phyloP scores from a whole-genome alignment of 169 alveolate genomes.

The Neospora caninum region DNA sequence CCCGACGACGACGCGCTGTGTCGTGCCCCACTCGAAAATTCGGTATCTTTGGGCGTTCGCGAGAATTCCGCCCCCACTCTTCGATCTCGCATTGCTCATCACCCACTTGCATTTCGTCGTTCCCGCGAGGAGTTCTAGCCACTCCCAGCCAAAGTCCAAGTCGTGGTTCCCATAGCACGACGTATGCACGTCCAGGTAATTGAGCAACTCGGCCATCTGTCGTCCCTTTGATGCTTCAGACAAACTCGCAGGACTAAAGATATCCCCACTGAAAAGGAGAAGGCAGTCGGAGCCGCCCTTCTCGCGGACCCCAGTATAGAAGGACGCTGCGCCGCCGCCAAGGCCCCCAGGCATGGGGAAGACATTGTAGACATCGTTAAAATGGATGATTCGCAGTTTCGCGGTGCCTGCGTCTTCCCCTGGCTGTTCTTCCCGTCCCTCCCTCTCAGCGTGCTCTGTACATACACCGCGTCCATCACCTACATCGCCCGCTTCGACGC shows the following conservation, averaged over 20 bases:
- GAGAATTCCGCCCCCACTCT: conserved; percentile 15
- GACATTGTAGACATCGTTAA: conserved; percentile 23
- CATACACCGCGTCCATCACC: not conserved
- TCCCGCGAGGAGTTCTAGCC: conserved; percentile 71
- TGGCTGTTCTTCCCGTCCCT: not conserved
- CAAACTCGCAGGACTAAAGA: conserved; percentile 87
- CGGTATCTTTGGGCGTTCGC: conserved; percentile 73
- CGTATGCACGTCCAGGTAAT: conserved; percentile 69
- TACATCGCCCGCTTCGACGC: not conserved
- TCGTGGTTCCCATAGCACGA: conserved; percentile 91
- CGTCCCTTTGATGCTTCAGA: conserved; percentile 81
- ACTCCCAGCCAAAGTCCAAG: conserved; percentile 81
- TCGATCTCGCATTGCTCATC: not conserved
- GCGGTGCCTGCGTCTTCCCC: not conserved
- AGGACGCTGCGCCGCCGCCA: conserved; percentile 25
- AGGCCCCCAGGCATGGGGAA: not conserved
- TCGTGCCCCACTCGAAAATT: conserved; percentile 82
- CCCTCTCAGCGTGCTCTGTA: not conserved
- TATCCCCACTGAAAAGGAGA: conserved; percentile 88
- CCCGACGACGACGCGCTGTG: not conserved
- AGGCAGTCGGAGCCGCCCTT: conserved; percentile 24
- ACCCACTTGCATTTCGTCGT: conserved; percentile 29
- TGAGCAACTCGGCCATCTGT: conserved; percentile 79
- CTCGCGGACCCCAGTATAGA: conserved; percentile 3
- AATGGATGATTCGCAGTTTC: not conserved